These are phyloP conservation scores for Rhazya stricta DNA, from an alignment of 257 asterid genomes.

Conservation along the genomic window DNA sequence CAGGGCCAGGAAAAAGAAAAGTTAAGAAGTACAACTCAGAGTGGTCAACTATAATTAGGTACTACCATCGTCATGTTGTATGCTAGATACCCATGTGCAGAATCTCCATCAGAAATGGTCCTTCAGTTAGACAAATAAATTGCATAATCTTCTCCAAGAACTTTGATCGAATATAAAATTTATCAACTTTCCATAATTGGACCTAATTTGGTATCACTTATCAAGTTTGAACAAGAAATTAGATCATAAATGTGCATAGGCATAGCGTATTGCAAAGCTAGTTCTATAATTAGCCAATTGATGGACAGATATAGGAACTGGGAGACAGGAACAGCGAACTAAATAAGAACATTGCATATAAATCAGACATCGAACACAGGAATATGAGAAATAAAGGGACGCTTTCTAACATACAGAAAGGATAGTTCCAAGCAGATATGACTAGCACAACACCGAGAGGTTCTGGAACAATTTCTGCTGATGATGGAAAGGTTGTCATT, in stretches of 20 bases:
- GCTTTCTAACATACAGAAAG: slow-evolving; percentile 54
- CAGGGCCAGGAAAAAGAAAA: too few species aligned
- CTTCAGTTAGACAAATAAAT: neutral
- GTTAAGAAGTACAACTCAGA: neutral
- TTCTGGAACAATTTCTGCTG: slow-evolving; percentile 79
- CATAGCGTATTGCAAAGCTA: neutral
- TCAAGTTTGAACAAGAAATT: neutral
- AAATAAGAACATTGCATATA: neutral
- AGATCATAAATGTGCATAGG: neutral
- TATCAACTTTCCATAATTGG: neutral
- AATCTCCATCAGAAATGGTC: neutral
- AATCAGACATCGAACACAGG: neutral
- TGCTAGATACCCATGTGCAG: neutral
- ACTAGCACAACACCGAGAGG: slow-evolving; percentile 76
- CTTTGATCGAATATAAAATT: neutral
- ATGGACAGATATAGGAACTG: neutral
- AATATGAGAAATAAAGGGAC: neutral
- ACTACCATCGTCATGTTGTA: neutral
- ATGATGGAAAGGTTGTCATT: slow-evolving; percentile 62
- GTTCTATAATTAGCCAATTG: neutral
- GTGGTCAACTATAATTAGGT: neutral
- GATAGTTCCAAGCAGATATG: slow-evolving; percentile 93
- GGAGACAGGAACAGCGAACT: neutral
- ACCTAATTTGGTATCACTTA: neutral
- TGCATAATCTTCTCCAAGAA: neutral